These are phyloP conservation scores for Ceratobasidium theobromae DNA, from an alignment of 1,284 basidiomycete species.

Conservation along the genomic window DNA sequence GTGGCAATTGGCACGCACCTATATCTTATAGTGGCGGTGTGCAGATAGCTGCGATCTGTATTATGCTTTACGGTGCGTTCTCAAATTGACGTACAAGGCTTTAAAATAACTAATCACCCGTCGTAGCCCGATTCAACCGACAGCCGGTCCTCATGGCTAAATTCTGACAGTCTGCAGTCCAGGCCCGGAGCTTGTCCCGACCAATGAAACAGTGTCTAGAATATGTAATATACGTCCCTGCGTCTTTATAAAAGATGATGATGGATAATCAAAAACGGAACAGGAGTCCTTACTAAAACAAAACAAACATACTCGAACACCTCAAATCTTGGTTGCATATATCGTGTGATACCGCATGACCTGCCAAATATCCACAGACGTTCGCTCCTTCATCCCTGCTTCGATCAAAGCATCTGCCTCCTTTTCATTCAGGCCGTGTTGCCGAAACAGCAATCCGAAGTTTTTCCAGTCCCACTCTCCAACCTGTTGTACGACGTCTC, in stretches of 20 bases:
- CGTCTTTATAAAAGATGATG: no score
- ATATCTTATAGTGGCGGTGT: slow-evolving; percentile 34
- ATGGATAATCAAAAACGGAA: no score
- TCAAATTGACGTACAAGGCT: neutral
- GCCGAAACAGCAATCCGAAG: slow-evolving; percentile 19
- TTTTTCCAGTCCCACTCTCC: slow-evolving; percentile 12
- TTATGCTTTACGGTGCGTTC: slow-evolving; percentile 35
- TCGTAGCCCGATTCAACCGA: slow-evolving; percentile 21
- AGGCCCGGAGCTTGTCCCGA: no score
- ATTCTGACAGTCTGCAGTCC: neutral
- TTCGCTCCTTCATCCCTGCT: neutral
- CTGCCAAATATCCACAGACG: neutral
- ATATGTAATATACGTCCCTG: no score
- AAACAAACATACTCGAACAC: no score
- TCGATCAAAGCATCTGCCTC: neutral
- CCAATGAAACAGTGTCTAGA: no score
- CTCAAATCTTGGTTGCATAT: slow-evolving; percentile 15
- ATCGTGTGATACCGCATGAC: slow-evolving; percentile 28
- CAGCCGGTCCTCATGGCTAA: slow-evolving; percentile 6
- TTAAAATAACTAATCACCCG: neutral
- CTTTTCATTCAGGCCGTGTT: neutral
- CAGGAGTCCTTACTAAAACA: no score
- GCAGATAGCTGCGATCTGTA: slow-evolving; percentile 33
- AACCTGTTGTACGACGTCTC: slow-evolving; percentile 17
- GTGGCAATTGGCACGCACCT: slow-evolving; percentile 38